phyloP scores from a whole-genome alignment of 768 basidiomycete species.

The Naematelia aurantialba region DNA sequence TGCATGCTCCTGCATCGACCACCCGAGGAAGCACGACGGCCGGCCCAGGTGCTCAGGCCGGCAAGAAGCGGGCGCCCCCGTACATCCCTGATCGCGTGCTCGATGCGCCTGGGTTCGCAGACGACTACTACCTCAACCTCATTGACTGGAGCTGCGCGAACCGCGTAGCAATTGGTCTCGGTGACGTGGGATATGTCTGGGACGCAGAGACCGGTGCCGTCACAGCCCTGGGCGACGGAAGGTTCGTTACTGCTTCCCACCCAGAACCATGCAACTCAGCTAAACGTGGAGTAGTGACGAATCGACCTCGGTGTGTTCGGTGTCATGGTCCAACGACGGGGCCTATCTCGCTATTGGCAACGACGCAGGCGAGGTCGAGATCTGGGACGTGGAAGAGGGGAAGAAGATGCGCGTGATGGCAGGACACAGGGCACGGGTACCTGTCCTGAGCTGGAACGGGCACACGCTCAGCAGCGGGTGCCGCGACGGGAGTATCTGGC shows the following conservation, averaged over 20 bases:
- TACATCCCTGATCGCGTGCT: conserved; percentile 87
- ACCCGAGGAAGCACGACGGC: conserved; percentile 22
- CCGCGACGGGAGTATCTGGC: conserved; percentile 90
- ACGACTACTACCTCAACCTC: conserved; percentile 97
- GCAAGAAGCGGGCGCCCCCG: conserved; percentile 76
- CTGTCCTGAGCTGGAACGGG: conserved; percentile 78
- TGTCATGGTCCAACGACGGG: conserved; percentile 52
- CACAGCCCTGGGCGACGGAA: conserved; percentile 53
- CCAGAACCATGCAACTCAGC: conserved; percentile 49
- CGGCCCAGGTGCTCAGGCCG: conserved; percentile 59
- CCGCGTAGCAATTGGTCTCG: conserved; percentile 82
- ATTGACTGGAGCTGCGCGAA: conserved; percentile 84
- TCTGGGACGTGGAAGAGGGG: conserved; percentile 84
- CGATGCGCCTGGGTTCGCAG: conserved; percentile 77
- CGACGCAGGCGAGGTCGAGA: conserved; percentile 78
- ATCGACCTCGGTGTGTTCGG: conserved; percentile 34
- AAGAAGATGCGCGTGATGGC: conserved; percentile 84
- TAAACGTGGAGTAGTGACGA: conserved; percentile 30
- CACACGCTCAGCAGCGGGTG: conserved; percentile 85
- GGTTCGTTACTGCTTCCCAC: no score
- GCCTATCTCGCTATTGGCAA: conserved; percentile 76
- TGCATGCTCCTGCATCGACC: conserved; percentile 29
- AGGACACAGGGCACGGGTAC: conserved; percentile 74
- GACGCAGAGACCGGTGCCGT: conserved; percentile 84
- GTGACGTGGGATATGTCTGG: conserved; percentile 86